phyloP scores from a whole-genome alignment of 1,284 basidiomycete genomes.

The Papiliotrema terrestris region DNA sequence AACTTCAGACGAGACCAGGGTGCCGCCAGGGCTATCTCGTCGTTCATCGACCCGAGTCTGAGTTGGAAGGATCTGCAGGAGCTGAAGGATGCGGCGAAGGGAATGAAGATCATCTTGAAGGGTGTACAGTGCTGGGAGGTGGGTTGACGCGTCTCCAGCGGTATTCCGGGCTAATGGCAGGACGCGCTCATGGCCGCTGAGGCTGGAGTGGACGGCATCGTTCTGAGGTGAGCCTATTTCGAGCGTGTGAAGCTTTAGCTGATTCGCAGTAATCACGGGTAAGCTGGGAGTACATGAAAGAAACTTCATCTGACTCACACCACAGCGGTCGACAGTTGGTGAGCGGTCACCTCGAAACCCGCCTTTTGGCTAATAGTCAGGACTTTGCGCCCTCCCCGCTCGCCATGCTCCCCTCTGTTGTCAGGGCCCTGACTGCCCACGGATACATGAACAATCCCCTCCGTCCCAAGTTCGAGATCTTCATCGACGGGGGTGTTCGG shows the following conservation, averaged over 20 bases:
- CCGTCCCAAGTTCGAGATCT: slow-evolving; percentile 69
- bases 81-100: slow-evolving; percentile 81
- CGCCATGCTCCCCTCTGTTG: slow-evolving; percentile 84
- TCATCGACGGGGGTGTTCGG: slow-evolving; percentile 88
- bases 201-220: slow-evolving; percentile 72
- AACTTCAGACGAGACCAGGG: slow-evolving; percentile 80
- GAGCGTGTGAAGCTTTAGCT: not conserved
- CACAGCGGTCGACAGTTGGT: slow-evolving; percentile 67
- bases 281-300: not conserved
- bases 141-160: slow-evolving; percentile 7
- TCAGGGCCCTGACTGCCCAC: slow-evolving; percentile 64
- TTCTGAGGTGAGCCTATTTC: slow-evolving; percentile 54
- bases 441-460: slow-evolving; percentile 53
- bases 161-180: slow-evolving; percentile 36
- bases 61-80: slow-evolving; percentile 83
- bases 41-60: slow-evolving; percentile 88
- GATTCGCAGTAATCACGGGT: slow-evolving; percentile 7
- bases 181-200: slow-evolving; percentile 88
- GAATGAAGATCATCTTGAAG: slow-evolving; percentile 86
- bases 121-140: slow-evolving; percentile 90
- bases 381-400: slow-evolving; percentile 88
- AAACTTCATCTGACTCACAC: not conserved
- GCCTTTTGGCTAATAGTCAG: slow-evolving; percentile 4
- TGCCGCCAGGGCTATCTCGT: slow-evolving; percentile 89
- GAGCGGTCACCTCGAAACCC: not conserved